Evolutionary conservation across 2,329 filamentous ascomycete species (phyloP), one percentile per base, ranked within the genome.

Genomic region (Monascus ruber): DNA sequence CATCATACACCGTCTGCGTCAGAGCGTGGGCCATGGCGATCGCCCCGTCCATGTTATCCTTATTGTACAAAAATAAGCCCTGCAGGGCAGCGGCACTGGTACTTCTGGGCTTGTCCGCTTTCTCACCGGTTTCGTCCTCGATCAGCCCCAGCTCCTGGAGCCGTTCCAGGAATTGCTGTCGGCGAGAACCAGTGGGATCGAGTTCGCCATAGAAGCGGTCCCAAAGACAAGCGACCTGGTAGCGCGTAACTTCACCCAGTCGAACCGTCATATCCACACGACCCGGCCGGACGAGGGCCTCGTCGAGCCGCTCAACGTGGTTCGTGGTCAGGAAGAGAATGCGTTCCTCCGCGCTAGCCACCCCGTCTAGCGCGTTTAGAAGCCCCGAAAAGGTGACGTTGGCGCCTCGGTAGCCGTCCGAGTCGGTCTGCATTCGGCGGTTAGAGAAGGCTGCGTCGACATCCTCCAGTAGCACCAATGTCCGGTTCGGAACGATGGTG

Each of bases 291-390:
- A 96, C 85, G 33, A 98, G 66, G 4, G 91, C 91, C 44, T 86
- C 82, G 54, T 95, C 87, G 1, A 96, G 73, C 32, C 85, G 76
- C 48, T 95, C 87, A 31, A 94, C 79, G 55, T 95, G 86, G 55
- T 98, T 98, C 17, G 89, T 94, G 2, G 91, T 98, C 46, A 94
- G 71, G 62, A 98, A 94, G 1, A 93, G 79, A 45, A 98, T 84
- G 38, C 91, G 77, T 66, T 96, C 89, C 59, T 96, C 91, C 8
- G 87, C 85, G 37, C 88, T 93, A 5, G 87, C 87, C n/a, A 96
- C 79, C 1, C 91, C 91, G 47, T 98, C 91, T 9, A 89, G 63
- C 0, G 84, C 83, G 53, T 88, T 88, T 31, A 96, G 68, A 17
- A 96, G 68, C 0, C 89, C 89, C 0, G 89, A 96, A 54, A 95